These are phyloP conservation scores for Babesia ovata DNA, from an alignment of 169 alveolate genomes.

Conservation along the genomic window DNA sequence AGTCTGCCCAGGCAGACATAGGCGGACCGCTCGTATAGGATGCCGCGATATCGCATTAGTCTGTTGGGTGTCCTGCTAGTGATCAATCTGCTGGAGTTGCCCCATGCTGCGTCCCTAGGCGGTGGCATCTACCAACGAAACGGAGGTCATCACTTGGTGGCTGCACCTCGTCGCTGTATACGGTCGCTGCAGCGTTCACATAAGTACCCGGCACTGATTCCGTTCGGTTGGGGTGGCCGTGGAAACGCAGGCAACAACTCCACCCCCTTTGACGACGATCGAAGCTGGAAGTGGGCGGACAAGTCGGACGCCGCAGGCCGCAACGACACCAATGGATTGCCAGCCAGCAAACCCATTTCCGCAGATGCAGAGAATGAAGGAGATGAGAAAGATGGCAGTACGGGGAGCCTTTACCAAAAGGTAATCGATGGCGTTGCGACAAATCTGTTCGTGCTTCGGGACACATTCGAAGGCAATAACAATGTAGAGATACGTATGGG, in stretches of 20 bases:
- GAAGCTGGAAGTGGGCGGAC: conserved; percentile 37
- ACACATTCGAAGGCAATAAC: conserved; percentile 62
- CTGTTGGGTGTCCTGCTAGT: not conserved
- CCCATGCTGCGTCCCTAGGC: conserved; percentile 4
- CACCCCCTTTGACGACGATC: conserved; percentile 17
- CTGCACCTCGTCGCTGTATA: not conserved
- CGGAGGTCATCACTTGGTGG: not conserved
- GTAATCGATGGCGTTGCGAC: conserved; percentile 55
- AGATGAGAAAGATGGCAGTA: not conserved
- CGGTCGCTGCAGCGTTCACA: not conserved
- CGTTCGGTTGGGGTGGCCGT: conserved; percentile 51
- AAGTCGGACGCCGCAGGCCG: conserved; percentile 13
- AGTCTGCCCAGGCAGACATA: conserved; percentile 3
- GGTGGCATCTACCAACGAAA: conserved; percentile 1
- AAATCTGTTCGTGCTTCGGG: conserved; percentile 46
- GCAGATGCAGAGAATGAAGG: no score
- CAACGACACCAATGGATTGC: not conserved
- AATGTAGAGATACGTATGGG: conserved; percentile 59
- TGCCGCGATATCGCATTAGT: conserved; percentile 25
- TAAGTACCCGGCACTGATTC: conserved; percentile 42
- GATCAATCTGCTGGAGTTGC: not conserved
- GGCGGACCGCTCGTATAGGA: conserved; percentile 18
- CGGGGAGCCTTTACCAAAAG: conserved; percentile 27
- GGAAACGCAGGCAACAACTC: conserved; percentile 9
- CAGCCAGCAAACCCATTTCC: not conserved